phyloP scores from a whole-genome alignment of 2,329 filamentous ascomycete genomes.

The Stagonosporopsis rhizophila region DNA sequence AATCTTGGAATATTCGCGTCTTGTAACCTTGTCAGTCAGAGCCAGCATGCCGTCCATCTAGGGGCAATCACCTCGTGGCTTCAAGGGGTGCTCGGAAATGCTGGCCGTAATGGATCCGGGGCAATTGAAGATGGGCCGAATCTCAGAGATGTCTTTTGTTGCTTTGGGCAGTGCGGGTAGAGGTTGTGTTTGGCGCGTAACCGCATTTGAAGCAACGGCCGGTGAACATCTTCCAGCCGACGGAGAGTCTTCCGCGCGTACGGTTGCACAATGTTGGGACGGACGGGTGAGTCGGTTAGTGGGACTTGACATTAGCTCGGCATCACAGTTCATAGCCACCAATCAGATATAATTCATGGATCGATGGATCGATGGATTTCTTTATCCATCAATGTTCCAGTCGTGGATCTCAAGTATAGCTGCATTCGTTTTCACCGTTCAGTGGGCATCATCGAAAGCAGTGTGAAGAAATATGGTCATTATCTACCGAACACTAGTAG shows the following conservation, averaged over 20 bases:
- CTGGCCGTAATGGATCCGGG: not conserved
- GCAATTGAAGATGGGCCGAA: not conserved
- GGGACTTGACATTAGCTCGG: slow-evolving; percentile 7
- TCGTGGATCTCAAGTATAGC: not conserved
- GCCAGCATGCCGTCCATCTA: not conserved
- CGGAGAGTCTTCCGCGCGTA: slow-evolving; percentile 7
- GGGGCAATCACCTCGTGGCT: slow-evolving; percentile 1
- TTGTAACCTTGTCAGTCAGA: not conserved
- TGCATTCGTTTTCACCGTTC: slow-evolving; percentile 1
- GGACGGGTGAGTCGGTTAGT: slow-evolving; percentile 4
- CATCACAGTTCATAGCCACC: not conserved
- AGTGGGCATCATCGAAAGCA: not conserved
- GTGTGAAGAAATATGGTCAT: not conserved
- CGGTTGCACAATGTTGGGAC: slow-evolving; percentile 13
- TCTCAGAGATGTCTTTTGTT: not conserved
- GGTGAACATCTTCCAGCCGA: not conserved
- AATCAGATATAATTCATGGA: not conserved
- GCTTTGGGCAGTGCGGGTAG: not conserved
- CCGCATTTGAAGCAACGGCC: slow-evolving; percentile 1
- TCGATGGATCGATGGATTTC: not conserved
- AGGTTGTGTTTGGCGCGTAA: slow-evolving; percentile 4
- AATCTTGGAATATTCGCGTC: not conserved
- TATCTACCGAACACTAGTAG: not conserved
- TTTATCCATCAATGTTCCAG: slow-evolving; percentile 4
- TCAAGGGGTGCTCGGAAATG: not conserved